A percentile compares a stretch with the other conserved stretches of the same genome.
phyloP scores from a whole-genome alignment of 2,329 filamentous ascomycete genomes.

The Albifimbria verrucaria region DNA sequence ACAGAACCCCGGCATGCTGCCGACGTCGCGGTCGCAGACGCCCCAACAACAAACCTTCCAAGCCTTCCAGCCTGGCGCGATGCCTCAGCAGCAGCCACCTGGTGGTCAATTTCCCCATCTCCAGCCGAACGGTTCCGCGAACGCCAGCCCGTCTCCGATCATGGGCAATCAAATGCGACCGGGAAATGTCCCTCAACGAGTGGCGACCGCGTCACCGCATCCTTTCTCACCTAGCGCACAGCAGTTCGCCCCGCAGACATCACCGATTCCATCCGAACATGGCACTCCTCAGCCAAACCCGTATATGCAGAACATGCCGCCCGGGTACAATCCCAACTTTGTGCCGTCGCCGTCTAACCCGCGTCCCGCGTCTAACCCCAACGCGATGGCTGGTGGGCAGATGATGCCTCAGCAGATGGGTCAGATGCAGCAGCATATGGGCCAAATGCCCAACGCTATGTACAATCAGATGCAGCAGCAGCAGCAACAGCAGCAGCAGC shows the following conservation, averaged over 20 bases:
- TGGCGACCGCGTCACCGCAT: slow-evolving; percentile 89
- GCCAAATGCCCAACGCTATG: slow-evolving; percentile 42
- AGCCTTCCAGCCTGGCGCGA: slow-evolving; percentile 64
- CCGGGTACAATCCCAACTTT: slow-evolving; percentile 57
- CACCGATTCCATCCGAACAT: slow-evolving; percentile 74
- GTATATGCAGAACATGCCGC: slow-evolving; percentile 62
- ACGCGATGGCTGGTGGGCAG: slow-evolving; percentile 47
- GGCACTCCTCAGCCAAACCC: slow-evolving; percentile 70
- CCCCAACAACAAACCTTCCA: slow-evolving; percentile 75
- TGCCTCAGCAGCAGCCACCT: slow-evolving; percentile 55
- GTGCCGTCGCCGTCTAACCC: slow-evolving; percentile 54
- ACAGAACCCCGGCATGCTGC: slow-evolving; percentile 69
- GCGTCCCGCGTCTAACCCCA: slow-evolving; percentile 52
- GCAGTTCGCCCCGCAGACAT: slow-evolving; percentile 69
- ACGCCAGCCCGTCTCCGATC: slow-evolving; percentile 88
- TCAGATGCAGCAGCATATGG: slow-evolving; percentile 45
- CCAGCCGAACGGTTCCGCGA: slow-evolving; percentile 73
- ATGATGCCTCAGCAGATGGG: slow-evolving; percentile 54
- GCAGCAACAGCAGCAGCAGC: slow-evolving; percentile 37
- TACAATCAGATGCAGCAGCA: slow-evolving; percentile 39
- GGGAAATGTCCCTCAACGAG: slow-evolving; percentile 70
- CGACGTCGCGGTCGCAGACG: slow-evolving; percentile 86
- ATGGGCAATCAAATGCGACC: slow-evolving; percentile 77
- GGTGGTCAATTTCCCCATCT: slow-evolving; percentile 73
- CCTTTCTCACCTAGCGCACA: slow-evolving; percentile 78